phyloP scores from a whole-genome alignment of 192 early-diverging fungal species.

The Coemansia sp. region DNA sequence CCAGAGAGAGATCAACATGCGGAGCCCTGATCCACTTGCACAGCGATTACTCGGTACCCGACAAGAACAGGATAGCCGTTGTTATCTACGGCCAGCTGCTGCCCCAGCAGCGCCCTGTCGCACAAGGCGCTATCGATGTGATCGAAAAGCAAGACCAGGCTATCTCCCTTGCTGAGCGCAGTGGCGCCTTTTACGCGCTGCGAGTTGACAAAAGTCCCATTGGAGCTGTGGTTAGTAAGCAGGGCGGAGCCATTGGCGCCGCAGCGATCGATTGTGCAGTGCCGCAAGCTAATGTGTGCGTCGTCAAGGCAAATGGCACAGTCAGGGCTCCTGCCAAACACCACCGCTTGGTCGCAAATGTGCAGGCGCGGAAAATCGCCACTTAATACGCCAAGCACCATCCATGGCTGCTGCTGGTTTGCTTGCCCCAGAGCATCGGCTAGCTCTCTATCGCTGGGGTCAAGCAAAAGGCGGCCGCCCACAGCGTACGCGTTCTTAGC shows the following conservation, averaged over 20 bases:
- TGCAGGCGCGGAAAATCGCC: conserved; percentile 21
- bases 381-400: conserved; percentile 24
- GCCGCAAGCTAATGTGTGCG: conserved; percentile 31
- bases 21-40: not conserved
- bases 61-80: conserved; percentile 39
- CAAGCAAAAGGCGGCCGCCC: conserved; percentile 20
- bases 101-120: conserved; percentile 23
- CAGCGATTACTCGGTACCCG: conserved; percentile 26
- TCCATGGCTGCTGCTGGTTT: conserved; percentile 8
- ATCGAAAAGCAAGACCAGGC: conserved; percentile 39
- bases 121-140: conserved; percentile 4
- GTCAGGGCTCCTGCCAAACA: conserved; percentile 31
- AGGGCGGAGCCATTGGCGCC: conserved; percentile 3
- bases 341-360: conserved; percentile 5
- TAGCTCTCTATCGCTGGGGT: conserved; percentile 13
- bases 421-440: not conserved
- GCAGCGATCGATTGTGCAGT: conserved; percentile 24
- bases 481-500: conserved; percentile 29
- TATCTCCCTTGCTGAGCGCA: conserved; percentile 26
- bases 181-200: conserved; percentile 6
- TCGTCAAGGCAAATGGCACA: conserved; percentile 34
- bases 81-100: conserved; percentile 13
- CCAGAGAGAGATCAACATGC: not conserved
- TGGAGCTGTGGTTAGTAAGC: conserved; percentile 28
- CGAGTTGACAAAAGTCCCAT: conserved; percentile 45